phyloP scores from a whole-genome alignment of 495 filamentous ascomycete species.

The Thozetella sp. region DNA sequence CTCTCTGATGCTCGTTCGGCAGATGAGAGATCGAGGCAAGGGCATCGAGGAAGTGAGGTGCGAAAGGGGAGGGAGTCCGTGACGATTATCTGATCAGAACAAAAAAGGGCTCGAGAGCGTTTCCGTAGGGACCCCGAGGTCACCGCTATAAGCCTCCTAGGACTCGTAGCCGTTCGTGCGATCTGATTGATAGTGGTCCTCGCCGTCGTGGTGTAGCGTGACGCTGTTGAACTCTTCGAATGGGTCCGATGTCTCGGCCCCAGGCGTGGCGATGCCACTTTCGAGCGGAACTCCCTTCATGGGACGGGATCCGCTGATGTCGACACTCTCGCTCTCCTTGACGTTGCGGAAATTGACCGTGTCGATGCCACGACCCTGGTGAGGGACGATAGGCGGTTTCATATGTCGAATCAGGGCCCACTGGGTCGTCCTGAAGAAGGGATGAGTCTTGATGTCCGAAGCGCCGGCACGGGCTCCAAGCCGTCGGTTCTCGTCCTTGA shows the following conservation, averaged over 20 bases:
- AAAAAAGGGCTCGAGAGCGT: not conserved
- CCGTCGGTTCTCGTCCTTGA: slow-evolving; percentile 96
- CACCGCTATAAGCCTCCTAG: slow-evolving; percentile 12
- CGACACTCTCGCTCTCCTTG: slow-evolving; percentile 94
- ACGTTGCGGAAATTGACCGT: slow-evolving; percentile 97
- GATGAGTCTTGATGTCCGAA: slow-evolving; percentile 94
- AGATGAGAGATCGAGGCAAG: not conserved
- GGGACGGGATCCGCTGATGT: slow-evolving; percentile 71
- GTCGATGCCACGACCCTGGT: slow-evolving; percentile 88
- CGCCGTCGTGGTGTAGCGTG: slow-evolving; percentile 95
- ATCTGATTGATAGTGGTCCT: slow-evolving; percentile 48
- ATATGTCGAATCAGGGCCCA: slow-evolving; percentile 97
- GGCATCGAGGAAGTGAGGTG: not conserved
- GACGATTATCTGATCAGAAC: not conserved
- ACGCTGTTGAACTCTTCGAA: slow-evolving; percentile 99
- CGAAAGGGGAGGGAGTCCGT: not conserved
- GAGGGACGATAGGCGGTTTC: slow-evolving; percentile 98
- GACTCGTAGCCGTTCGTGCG: slow-evolving; percentile 19
- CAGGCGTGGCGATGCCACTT: slow-evolving; percentile 82
- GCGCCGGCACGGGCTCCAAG: slow-evolving; percentile 94
- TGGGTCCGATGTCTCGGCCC: slow-evolving; percentile 83
- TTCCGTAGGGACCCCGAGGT: not conserved
- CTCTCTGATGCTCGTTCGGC: not conserved
- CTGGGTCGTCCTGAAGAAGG: slow-evolving; percentile 93
- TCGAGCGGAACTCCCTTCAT: slow-evolving; percentile 82